phyloP scores from a whole-genome alignment of 495 filamentous ascomycete genomes.

The Penicillium argentinense region DNA sequence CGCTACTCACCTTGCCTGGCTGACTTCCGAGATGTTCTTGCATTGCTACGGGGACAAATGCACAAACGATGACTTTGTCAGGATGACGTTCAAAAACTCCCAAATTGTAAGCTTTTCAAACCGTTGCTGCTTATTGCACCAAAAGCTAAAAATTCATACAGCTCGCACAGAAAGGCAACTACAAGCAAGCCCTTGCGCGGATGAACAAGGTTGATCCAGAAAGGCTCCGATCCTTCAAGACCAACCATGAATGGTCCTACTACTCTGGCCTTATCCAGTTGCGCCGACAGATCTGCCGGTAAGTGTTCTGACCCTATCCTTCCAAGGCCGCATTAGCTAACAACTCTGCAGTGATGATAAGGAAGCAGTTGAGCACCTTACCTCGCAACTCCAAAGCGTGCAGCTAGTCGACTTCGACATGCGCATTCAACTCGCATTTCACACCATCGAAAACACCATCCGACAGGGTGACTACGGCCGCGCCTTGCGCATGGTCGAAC shows the following conservation, averaged over 20 bases:
- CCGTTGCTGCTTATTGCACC: too few species aligned
- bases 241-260: constrained; percentile 75
- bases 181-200: constrained; percentile 64
- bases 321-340: constrained; percentile 16
- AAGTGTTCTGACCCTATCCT: constrained; percentile 3
- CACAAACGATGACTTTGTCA: constrained; percentile 76
- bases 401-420: constrained; percentile 66
- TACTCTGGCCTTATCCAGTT: constrained; percentile 73
- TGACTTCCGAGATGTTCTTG: constrained; percentile 74
- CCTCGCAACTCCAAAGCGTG: constrained; percentile 59
- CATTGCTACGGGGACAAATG: constrained; percentile 65
- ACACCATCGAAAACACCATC: constrained; percentile 70
- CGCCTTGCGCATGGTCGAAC: constrained; percentile 69
- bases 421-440: constrained; percentile 63
- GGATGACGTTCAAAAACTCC: constrained; percentile 58
- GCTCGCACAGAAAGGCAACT: constrained; percentile 65
- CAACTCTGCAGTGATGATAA: constrained; percentile 55
- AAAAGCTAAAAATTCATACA: constrained; percentile 27
- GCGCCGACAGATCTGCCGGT: constrained; percentile 66
- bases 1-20: constrained; percentile 59
- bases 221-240: constrained; percentile 70
- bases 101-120: constrained; percentile 45
- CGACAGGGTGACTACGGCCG: constrained; percentile 60
- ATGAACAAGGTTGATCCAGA: constrained; percentile 68
- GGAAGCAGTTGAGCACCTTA: constrained; percentile 63